Base-by-base conservation (phyloP, 306 rosid genomes). In the Vigna trinervia region DNA sequence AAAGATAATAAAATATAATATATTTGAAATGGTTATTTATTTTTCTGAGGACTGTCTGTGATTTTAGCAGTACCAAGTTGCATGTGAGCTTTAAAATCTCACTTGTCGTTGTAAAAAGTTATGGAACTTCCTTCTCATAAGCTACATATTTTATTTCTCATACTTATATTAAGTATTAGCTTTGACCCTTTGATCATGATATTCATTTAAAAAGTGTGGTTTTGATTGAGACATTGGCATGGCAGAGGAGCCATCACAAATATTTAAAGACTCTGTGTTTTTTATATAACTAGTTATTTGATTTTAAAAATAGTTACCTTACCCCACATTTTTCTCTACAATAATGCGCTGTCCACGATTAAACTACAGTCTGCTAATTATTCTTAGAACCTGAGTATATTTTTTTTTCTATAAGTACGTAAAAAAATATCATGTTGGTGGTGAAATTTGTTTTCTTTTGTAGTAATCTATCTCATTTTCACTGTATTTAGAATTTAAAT, bases 1-100 rank as follows among this genome's bases (percentile, higher is more conserved):
- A 87, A 71, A 43, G 76, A 76, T 63, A 0, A 73, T 78, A 32
- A 12, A 39, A 80, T 47, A 80, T 47, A 45, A 52, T 65, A 54
- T 32, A 71, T 45, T 26, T 23, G 58, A 36, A 58, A 28, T 20
- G 26, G 28, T 50, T 65, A 54, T 72, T 38, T 52, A 66, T 48
- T 39, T 61, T 57, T 64, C 9, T 50, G 6, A 46, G 26, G 75
- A 32, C 5, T 73, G 23, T n/a, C 28, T 48, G 56, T 46, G 46
- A 66, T 70, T 66, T 22, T 67, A 26, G 73, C 48, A 34, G 50
- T 51, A 5, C 61, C 45, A 75, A 53, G 77, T 62, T 15, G 46
- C 69, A 15, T 10, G 77, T 62, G 28, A 74, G 30, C 65, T 82
- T 82, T 78, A 69, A 62, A 73, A 78, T 50, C 47, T 72, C 71